These are phyloP conservation scores for Colletotrichum sp. DNA, from an alignment of 2,329 filamentous ascomycete genomes.

Conservation along the genomic window DNA sequence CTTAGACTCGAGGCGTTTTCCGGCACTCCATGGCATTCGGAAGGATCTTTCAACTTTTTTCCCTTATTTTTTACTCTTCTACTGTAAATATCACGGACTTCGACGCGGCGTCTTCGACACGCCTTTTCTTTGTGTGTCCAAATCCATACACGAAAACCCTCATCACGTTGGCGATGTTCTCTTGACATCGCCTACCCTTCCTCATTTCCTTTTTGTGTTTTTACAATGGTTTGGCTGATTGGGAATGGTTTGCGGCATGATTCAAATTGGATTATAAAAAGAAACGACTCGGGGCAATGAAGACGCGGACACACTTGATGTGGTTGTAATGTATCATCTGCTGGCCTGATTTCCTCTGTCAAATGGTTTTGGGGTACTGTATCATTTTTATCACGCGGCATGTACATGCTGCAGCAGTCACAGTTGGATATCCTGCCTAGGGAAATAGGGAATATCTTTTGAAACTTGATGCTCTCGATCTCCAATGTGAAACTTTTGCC, in stretches of 20 bases:
- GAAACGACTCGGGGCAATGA: not conserved
- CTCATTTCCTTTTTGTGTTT: not conserved
- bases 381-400: not conserved
- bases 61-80: not conserved
- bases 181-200: not conserved
- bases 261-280: not conserved
- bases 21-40: not conserved
- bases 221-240: not conserved
- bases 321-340: slow-evolving; percentile 4
- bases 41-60: not conserved
- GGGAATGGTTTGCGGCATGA: not conserved
- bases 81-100: not conserved
- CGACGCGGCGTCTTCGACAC: not conserved
- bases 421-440: not conserved
- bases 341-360: not conserved
- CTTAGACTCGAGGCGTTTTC: not conserved
- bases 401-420: not conserved
- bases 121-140: not conserved
- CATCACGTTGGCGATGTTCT: not conserved
- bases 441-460: not conserved
- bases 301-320: not conserved
- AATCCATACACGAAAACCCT: not conserved
- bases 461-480: not conserved
- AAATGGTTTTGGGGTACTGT: not conserved
- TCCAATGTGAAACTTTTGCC: not conserved